Evolutionary conservation across 2,329 filamentous ascomycete genomes (phyloP).

Genomic region (Kalaharituber pfeilii): DNA sequence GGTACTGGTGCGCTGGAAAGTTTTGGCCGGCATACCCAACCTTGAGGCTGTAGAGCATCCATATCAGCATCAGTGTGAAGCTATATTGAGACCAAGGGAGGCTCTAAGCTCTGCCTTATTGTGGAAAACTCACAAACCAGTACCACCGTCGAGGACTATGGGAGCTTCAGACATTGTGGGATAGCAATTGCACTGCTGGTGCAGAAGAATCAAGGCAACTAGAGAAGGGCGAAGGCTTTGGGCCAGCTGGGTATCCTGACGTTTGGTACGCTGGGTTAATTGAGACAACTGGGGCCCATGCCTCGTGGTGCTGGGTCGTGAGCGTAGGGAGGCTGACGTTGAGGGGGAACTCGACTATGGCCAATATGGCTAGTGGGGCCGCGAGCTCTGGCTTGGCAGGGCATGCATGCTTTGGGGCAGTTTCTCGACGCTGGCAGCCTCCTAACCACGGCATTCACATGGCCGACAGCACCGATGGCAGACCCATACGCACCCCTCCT

Average conservation of each 20-base stretch:
- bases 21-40: conserved; percentile 98
- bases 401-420: background rate
- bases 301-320: background rate
- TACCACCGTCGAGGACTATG: conserved; percentile 95
- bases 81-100: conserved; percentile 1
- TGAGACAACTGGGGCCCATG: too few relatives aligned
- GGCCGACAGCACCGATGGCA: background rate
- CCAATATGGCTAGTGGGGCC: background rate
- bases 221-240: background rate
- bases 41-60: conserved; percentile 50
- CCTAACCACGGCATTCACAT: background rate
- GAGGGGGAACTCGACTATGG: background rate
- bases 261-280: background rate
- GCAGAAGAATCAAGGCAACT: background rate
- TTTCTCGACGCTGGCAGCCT: too few relatives aligned
- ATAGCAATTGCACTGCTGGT: background rate
- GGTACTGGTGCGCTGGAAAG: conserved; percentile 97
- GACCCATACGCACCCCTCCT: background rate
- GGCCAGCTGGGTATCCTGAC: background rate
- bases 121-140: conserved; percentile 47
- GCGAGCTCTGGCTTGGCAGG: conserved; percentile 1
- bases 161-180: conserved; percentile 17
- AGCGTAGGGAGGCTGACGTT: background rate
- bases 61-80: conserved; percentile 4
- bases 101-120: conserved; percentile 4